Evolutionary conservation across 495 filamentous ascomycete species (phyloP), one percentile per base, ranked within the genome.

Genomic region (Echria macrotheca): DNA sequence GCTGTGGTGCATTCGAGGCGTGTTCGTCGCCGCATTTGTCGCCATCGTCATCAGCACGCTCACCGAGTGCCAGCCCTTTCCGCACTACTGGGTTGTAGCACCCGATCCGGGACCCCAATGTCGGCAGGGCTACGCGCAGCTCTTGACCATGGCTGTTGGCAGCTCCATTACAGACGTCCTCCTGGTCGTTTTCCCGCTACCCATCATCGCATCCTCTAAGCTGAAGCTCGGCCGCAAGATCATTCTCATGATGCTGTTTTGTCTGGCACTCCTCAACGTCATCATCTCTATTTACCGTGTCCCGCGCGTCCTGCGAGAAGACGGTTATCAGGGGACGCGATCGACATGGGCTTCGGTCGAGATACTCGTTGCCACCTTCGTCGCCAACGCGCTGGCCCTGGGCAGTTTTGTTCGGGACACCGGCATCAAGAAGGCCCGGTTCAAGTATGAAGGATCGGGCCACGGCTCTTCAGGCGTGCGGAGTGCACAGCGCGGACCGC

Each of bases 71-170:
- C 81, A 79, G 23, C 90, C 93, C 5, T 86, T 95, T 56, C 24
- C 62, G 35, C 78, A 87, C 61, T 91, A 94, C 72, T 96, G 89
- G 89, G 87, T 94, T 61, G 88, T 96, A 17, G 56, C 76, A 5
- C 93, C 93, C 5, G 89, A 96, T 57, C 90, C 93, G 7, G 89
- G 88, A 21, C 80, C 83, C 10, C 73, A 76, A 44, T 98, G 93
- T 67, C 82, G 93, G 9, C 78, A 83, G 57, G 88, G 84, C 24
- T 91, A 85, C 58, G 84, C 78, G 18, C 84, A 95, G 47, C 77
- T 97, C 7, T 68, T 96, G 37, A 87, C 84, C 3, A 86, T 89
- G 79, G 88, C 87, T 0, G 74, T 76, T 10, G 82, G 82, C 60
- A 89, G 91, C 60, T 80, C 91, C 38, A 69, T 93, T 15, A 95